Percentiles rank a stretch among this genome's conserved stretches.
phyloP scores from a whole-genome alignment of 495 filamentous ascomycete species.

The Platismatia glauca region DNA sequence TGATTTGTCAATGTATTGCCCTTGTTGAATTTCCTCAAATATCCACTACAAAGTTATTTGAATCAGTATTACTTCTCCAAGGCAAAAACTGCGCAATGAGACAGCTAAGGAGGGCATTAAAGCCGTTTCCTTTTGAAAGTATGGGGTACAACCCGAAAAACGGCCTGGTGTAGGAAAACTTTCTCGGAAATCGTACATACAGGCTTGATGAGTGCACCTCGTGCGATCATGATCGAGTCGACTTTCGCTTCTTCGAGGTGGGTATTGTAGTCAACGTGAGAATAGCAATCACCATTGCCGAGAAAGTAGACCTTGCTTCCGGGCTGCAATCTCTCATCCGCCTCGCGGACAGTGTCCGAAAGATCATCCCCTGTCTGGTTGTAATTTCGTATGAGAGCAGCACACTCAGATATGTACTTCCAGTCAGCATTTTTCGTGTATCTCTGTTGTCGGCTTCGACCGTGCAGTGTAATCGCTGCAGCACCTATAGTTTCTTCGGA shows the following conservation, averaged over 20 bases:
- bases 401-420: conserved; percentile 84
- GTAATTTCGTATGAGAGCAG: conserved; percentile 70
- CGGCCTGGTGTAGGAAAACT: not conserved
- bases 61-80: conserved; percentile 27
- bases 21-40: conserved; percentile 87
- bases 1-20: conserved; percentile 92
- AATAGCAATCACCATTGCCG: conserved; percentile 94
- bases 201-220: conserved; percentile 40
- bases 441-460: conserved; percentile 84
- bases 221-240: conserved; percentile 83
- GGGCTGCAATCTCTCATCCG: conserved; percentile 57
- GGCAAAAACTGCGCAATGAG: not conserved
- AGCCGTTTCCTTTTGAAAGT: not conserved
- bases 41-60: conserved; percentile 83
- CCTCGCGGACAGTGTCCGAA: conserved; percentile 66
- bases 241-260: conserved; percentile 70
- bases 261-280: conserved; percentile 75
- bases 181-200: not conserved
- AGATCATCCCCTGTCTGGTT: conserved; percentile 53
- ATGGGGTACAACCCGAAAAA: not conserved
- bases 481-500: conserved; percentile 30
- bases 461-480: conserved; percentile 89
- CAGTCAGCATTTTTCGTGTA: conserved; percentile 87
- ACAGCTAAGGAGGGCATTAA: not conserved
- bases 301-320: conserved; percentile 69